phyloP scores from a whole-genome alignment of 441 rosid genomes.

The Corymbia calophylla region DNA sequence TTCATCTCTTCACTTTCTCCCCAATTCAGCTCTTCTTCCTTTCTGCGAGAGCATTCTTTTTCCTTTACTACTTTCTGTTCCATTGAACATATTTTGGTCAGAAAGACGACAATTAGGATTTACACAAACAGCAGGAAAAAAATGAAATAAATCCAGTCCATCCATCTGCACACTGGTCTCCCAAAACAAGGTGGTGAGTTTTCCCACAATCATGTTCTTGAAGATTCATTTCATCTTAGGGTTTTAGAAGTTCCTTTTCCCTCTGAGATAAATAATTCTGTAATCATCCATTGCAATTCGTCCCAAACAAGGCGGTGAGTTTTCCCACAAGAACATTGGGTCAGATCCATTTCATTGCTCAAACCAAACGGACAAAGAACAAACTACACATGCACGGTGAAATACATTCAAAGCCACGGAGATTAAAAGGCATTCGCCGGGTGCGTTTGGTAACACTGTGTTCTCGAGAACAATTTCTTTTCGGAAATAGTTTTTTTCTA shows the following conservation, averaged over 20 bases:
- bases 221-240: background rate
- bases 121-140: background rate
- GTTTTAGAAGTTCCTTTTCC: background rate
- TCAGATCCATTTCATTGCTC: background rate
- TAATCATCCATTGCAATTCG: background rate
- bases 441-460: background rate
- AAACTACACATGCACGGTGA: background rate
- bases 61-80: slow-evolving; percentile 86
- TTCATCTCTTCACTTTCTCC: slow-evolving; percentile 88
- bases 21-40: slow-evolving; percentile 79
- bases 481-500: no score
- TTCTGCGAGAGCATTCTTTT: slow-evolving; percentile 79
- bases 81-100: background rate
- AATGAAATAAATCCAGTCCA: background rate
- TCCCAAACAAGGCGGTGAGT: background rate
- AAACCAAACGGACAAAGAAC: background rate
- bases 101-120: background rate
- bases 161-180: background rate
- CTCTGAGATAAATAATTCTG: background rate
- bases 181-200: no score
- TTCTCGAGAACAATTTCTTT: no score
- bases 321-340: background rate
- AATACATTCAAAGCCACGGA: background rate
- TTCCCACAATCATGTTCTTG: background rate
- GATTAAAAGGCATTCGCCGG: background rate